Evolutionary conservation across 257 asterid genomes (phyloP), one percentile per base, ranked within the genome.

Genomic region (Rehmannia glutinosa): DNA sequence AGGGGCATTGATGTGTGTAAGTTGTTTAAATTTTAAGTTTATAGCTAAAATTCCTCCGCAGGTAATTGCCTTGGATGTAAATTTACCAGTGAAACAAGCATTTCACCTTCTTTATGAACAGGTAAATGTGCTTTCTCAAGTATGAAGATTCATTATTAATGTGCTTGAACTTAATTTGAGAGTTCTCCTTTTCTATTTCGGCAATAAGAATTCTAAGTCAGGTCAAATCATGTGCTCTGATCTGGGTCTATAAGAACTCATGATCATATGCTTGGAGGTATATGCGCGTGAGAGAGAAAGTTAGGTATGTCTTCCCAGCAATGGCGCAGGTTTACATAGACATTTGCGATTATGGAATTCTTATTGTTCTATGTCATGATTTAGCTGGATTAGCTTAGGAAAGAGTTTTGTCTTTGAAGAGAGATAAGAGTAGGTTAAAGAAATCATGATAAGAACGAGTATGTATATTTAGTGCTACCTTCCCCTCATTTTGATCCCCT

Each of bases 31-130:
- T 55, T 11, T 25, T 56, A 10, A 36, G 23, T 45, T 16, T 43
- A 27, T 23, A 67, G 39, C 58, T 28, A 3, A 41, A 47, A 54
- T 64, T 61, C 30, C 64, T 33, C 75, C 64, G 15, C 71, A 88
- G 96, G 93, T 86, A 51, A 76, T 82, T 73, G 89, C 93, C 59
- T 73, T 88, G 84, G 96, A 88, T 80, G 72, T 88, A 32, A 78
- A 79, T 56, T 71, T 88, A 60, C 96, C 96, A 2, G 93, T 88
- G 78, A 88, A 83, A 72, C 96, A 88, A 73, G 93, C 96, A 15
- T 88, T 88, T 68, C 91, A 88, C 74, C 77, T 88, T 81, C 87
- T 88, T 38, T 73, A 86, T 67, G 96, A 88, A 67, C 96, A 88
- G 93, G 96, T 88, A 81, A 35, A 13, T 20, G 55, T 35, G 62